phyloP scores from a whole-genome alignment of 106 monocot genomes.

The Acorus gramineus region DNA sequence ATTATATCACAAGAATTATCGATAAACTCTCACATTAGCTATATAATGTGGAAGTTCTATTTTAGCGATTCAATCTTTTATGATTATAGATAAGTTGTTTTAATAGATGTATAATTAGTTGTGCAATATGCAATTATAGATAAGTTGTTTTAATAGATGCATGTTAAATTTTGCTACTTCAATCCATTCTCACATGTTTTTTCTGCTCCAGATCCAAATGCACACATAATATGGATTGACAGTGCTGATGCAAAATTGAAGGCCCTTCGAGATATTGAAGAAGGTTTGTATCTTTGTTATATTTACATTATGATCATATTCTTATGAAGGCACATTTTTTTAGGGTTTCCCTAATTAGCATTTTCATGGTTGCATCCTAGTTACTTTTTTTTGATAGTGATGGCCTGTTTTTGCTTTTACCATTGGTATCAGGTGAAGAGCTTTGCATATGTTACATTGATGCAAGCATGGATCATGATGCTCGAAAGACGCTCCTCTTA shows the following conservation, averaged over 20 bases:
- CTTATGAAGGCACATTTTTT: background rate
- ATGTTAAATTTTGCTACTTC: too few species aligned
- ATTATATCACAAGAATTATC: too few species aligned
- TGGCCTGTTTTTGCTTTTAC: background rate
- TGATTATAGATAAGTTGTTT: too few species aligned
- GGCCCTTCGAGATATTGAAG: slow-evolving; percentile 66
- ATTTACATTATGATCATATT: background rate
- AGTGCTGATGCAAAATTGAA: slow-evolving; percentile 68
- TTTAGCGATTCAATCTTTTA: too few species aligned
- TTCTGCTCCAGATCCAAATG: slow-evolving; percentile 73
- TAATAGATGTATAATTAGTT: too few species aligned
- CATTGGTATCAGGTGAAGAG: slow-evolving; percentile 52
- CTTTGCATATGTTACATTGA: slow-evolving; percentile 89
- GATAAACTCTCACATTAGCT: too few species aligned
- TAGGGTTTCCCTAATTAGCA: background rate
- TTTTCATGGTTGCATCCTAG: background rate
- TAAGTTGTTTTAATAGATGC: too few species aligned
- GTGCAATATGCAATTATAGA: too few species aligned
- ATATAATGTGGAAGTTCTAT: too few species aligned
- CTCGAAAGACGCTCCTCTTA: slow-evolving; percentile 58
- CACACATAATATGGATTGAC: slow-evolving; percentile 80
- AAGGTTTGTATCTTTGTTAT: slow-evolving; percentile 25
- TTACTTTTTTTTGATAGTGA: background rate
- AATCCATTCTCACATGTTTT: background rate
- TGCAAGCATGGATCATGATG: slow-evolving; percentile 70